Evolutionary conservation across 2,329 filamentous ascomycete genomes (phyloP), one percentile per base, ranked within the genome.

Genomic region (Ceratocystis albifundus): DNA sequence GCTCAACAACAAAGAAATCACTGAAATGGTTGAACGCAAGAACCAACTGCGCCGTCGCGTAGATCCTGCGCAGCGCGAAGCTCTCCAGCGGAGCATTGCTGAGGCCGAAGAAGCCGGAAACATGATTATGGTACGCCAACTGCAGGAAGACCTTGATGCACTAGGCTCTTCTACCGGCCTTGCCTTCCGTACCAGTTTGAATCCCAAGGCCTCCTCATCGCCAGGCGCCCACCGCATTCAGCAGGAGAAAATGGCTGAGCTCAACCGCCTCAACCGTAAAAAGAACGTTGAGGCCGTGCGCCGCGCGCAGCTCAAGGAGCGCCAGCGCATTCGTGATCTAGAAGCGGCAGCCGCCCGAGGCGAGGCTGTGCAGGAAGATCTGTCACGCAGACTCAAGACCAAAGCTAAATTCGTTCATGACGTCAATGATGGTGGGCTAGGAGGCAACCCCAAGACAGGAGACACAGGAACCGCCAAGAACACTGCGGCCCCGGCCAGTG

Each of bases 201-300:
- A 75, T 36, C 86, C 84, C 72, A 81, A 82, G 69, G 30, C 59
- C 5, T 78, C 80, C 30, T 72, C 77, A 68, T 73, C 75, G 68
- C 73, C 75, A n/a, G 73, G 78, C 57, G 76, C 76, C 66, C 75
- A 80, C 71, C 78, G 80, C 7, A 79, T 82, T 44, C 88, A 95
- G 74, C 90, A 93, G 74, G 90, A 96, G 70, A 87, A 89, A 32
- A 82, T 97, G 28, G 89, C 89, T 0, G 83, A 88, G 72, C 80
- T 96, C 70, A 99, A 99, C 76, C 81, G 84, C 32, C 85, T 88
- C 72, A 96, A 96, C 75, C 87, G 93, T 69, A 85, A 87, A 67
- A 82, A 87, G 70, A 96, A 96, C 72, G 83, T 84, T n/a, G 89
- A 96, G 73, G 87, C 89, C 61, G 88, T 97, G n/a, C 89, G 93